These are phyloP conservation scores for Poterioochromonas sp. DNA, from an alignment of 352 stramenopile species.

Conservation along the genomic window DNA sequence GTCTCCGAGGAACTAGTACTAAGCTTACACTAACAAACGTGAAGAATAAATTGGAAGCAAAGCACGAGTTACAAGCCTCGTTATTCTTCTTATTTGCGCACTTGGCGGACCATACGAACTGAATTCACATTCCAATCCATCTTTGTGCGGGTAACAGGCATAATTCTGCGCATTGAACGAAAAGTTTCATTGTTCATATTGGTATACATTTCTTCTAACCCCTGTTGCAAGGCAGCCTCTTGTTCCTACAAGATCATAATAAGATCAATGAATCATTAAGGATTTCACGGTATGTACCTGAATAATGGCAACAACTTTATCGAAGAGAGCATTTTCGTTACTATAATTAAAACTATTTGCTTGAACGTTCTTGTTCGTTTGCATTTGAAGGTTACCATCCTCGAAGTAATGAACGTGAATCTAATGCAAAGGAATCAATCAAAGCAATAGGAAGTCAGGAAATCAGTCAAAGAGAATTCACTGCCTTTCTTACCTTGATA, in stretches of 20 bases:
- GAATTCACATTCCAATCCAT: constrained; percentile 63
- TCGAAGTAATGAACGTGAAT: constrained; percentile 88
- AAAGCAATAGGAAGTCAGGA: no score
- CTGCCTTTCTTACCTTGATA: constrained; percentile 24
- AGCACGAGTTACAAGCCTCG: no score
- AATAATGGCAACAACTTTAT: constrained; percentile 61
- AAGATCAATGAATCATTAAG: background rate
- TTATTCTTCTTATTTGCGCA: constrained; percentile 22
- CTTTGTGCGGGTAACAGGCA: constrained; percentile 68
- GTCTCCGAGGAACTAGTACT: no score
- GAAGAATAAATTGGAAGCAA: no score
- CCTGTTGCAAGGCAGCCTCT: constrained; percentile 67
- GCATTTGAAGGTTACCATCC: constrained; percentile 85
- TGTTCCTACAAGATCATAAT: background rate
- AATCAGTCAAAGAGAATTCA: background rate
- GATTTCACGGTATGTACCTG: background rate
- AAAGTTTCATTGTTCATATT: constrained; percentile 87
- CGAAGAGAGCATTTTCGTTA: constrained; percentile 50
- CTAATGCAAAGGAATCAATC: constrained; percentile 47
- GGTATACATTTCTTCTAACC: constrained; percentile 83
- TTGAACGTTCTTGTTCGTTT: constrained; percentile 59
- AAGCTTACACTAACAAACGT: no score
- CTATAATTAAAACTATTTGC: constrained; percentile 53
- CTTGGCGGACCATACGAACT: constrained; percentile 46
- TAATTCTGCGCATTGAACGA: constrained; percentile 84